Percentiles rank a stretch among this genome's conserved stretches.
These are phyloP conservation scores for Golubevia sp. DNA, from an alignment of 1,284 basidiomycete species.

Conservation along the genomic window DNA sequence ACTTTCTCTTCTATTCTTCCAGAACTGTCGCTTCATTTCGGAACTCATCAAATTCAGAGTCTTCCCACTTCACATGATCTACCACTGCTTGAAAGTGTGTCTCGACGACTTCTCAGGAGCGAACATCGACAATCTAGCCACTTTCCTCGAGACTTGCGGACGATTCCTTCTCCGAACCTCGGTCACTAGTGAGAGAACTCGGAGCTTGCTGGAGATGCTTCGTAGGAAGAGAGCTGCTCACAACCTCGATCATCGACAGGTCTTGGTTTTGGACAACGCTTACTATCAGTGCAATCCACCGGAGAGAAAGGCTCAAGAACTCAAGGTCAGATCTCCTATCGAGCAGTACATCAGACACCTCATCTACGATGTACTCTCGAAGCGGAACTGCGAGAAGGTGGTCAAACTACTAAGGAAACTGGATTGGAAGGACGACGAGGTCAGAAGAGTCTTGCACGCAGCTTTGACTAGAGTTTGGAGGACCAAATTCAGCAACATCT, in stretches of 20 bases:
- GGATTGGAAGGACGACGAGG: conserved; percentile 82
- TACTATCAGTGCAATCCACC: conserved; percentile 99
- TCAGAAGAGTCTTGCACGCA: conserved; percentile 67
- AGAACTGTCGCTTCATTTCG: conserved; percentile 88
- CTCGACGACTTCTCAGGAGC: conserved; percentile 90
- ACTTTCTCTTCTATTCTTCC: conserved; percentile 11
- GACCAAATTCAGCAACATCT: conserved; percentile 86
- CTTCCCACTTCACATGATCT: conserved; percentile 86
- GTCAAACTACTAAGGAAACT: conserved; percentile 88
- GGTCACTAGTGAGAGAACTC: conserved; percentile 78
- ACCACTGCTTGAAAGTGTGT: conserved; percentile 96
- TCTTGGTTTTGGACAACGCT: conserved; percentile 91
- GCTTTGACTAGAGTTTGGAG: conserved; percentile 97
- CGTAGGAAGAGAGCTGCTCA: conserved; percentile 88
- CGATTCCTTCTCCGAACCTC: conserved; percentile 86
- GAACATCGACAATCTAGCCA: conserved; percentile 90
- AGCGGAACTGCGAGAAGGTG: conserved; percentile 90
- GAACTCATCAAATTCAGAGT: conserved; percentile 94
- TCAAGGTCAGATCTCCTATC: conserved; percentile 83
- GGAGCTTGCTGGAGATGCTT: conserved; percentile 82
- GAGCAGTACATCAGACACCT: conserved; percentile 92
- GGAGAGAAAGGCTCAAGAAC: conserved; percentile 80
- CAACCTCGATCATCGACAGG: conserved; percentile 87
- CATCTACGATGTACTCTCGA: conserved; percentile 84
- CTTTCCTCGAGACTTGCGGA: conserved; percentile 90